Evolutionary conservation across 768 basidiomycete genomes (phyloP).

Genomic region (Galerina sulciceps): DNA sequence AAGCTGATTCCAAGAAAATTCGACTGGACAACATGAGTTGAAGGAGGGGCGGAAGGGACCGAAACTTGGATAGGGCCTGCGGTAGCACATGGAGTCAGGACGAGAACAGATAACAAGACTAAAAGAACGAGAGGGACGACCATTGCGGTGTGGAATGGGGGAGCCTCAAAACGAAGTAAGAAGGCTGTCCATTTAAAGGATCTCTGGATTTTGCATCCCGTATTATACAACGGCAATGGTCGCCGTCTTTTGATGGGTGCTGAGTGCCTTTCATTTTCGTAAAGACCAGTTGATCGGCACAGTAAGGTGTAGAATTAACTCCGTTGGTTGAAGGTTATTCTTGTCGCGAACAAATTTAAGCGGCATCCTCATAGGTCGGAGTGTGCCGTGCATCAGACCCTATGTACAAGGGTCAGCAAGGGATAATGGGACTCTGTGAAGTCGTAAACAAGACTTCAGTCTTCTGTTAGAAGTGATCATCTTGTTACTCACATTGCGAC

Average conservation of each 20-base stretch:
- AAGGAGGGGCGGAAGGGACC: constrained; percentile 38
- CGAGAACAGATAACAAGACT: constrained; percentile 5
- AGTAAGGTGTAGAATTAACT: neutral
- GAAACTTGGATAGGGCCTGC: constrained; percentile 32
- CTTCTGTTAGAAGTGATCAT: too few relatives aligned
- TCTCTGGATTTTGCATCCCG: too few relatives aligned
- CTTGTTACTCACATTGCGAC: too few relatives aligned
- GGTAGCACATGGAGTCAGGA: constrained; percentile 17
- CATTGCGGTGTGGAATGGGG: constrained; percentile 12
- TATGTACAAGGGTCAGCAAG: too few relatives aligned
- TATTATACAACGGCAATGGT: neutral
- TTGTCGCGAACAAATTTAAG: too few relatives aligned
- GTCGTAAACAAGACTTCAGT: too few relatives aligned
- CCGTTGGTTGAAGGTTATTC: neutral
- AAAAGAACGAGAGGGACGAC: constrained; percentile 14
- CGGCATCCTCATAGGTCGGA: too few relatives aligned
- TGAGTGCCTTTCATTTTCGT: neutral
- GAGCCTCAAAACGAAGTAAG: neutral
- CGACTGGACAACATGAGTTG: constrained; percentile 42
- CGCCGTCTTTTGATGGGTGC: constrained; percentile 1
- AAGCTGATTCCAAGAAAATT: constrained; percentile 71
- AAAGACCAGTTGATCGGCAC: neutral
- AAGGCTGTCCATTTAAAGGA: constrained; percentile 1
- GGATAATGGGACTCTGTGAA: too few relatives aligned
- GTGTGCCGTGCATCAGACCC: too few relatives aligned